These are phyloP conservation scores for Didymella pinodella DNA, from an alignment of 2,329 filamentous ascomycete species.

Conservation along the genomic window DNA sequence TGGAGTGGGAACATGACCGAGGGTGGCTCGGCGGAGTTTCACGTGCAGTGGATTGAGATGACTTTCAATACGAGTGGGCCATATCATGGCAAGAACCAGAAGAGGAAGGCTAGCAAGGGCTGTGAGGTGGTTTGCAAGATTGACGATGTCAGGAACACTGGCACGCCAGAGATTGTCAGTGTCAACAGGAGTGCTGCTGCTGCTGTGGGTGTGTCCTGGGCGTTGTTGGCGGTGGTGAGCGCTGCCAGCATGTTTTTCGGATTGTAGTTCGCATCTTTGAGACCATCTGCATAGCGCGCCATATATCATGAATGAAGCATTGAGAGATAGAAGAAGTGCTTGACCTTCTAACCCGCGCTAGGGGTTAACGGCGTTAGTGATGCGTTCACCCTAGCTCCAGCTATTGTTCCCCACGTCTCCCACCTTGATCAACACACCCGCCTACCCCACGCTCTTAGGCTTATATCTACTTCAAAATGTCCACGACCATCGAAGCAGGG, in stretches of 20 bases:
- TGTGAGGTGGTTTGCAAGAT: conserved; percentile 51
- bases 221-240: conserved; percentile 34
- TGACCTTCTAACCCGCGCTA: background rate
- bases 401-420: conserved; percentile 7
- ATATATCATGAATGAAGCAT: background rate
- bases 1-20: conserved; percentile 68
- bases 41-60: conserved; percentile 70
- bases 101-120: conserved; percentile 31
- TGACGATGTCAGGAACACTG: conserved; percentile 45
- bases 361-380: background rate
- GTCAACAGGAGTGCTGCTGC: conserved; percentile 26
- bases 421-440: background rate
- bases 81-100: conserved; percentile 36
- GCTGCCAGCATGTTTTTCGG: conserved; percentile 32
- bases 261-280: conserved; percentile 19
- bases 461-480: conserved; percentile 25
- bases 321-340: background rate
- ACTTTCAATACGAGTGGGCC: conserved; percentile 58
- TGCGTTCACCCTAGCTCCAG: background rate
- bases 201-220: conserved; percentile 39
- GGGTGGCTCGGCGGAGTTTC: conserved; percentile 60
- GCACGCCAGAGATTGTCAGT: conserved; percentile 47
- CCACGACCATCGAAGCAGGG: conserved; percentile 53
- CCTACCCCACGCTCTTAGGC: background rate
- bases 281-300: conserved; percentile 16